phyloP scores from a whole-genome alignment of 768 basidiomycete genomes.

The Jaapia argillacea region DNA sequence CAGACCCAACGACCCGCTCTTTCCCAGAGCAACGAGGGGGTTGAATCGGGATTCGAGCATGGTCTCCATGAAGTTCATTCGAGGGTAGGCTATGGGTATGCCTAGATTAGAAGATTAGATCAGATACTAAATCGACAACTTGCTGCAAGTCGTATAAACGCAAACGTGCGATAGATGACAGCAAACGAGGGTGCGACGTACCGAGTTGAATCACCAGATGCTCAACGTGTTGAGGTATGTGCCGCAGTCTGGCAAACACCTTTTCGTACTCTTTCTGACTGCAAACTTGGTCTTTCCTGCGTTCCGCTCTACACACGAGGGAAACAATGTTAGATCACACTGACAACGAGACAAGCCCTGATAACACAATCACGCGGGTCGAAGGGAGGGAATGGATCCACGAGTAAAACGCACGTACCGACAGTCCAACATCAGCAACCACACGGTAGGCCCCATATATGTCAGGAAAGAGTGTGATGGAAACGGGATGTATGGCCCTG shows the following conservation, averaged over 20 bases:
- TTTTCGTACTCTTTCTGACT: conserved; percentile 62
- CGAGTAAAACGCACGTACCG: too few species aligned
- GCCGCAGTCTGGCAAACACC: conserved; percentile 51
- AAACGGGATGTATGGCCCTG: conserved; percentile 69
- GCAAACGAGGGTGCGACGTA: conserved; percentile 12
- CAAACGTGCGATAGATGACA: not conserved
- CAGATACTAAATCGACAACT: conserved; percentile 5
- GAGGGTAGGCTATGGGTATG: conserved; percentile 85
- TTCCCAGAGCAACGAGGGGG: conserved; percentile 69
- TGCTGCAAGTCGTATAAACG: not conserved
- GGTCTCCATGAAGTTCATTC: conserved; percentile 81
- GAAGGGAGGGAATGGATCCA: too few species aligned
- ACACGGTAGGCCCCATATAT: conserved; percentile 70
- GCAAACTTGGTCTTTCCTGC: conserved; percentile 75
- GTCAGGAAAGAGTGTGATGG: conserved; percentile 79
- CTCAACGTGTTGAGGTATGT: conserved; percentile 56
- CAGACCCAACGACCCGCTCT: conserved; percentile 54
- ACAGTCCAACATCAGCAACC: conserved; percentile 73
- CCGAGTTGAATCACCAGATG: conserved; percentile 84
- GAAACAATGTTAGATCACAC: conserved; percentile 3
- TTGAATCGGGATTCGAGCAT: conserved; percentile 78
- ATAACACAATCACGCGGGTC: too few species aligned
- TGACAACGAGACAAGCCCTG: too few species aligned
- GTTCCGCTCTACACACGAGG: conserved; percentile 57
- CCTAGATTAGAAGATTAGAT: conserved; percentile 23